Evolutionary conservation across 768 basidiomycete species (phyloP).

Genomic region (Imleria badia): DNA sequence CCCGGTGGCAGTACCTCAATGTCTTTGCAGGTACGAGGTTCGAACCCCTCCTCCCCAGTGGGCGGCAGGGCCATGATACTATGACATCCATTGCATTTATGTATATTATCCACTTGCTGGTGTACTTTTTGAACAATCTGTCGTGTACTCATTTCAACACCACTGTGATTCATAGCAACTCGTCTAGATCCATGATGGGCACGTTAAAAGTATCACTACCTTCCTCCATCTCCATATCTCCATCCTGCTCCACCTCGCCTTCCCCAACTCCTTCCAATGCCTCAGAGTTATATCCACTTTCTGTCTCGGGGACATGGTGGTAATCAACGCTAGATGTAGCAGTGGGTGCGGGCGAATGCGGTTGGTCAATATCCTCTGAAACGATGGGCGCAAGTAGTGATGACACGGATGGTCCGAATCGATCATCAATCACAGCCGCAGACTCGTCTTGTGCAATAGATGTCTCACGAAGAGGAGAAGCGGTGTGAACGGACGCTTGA

Average conservation of each 20-base stretch:
- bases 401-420: constrained; percentile 27
- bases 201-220: constrained; percentile 17
- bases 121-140: neutral
- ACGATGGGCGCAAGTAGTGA: constrained; percentile 25
- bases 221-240: constrained; percentile 25
- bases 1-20: neutral
- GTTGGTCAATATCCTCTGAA: constrained; percentile 33
- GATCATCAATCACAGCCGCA: constrained; percentile 24
- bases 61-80: constrained; percentile 23
- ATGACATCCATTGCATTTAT: neutral
- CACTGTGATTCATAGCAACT: constrained; percentile 19
- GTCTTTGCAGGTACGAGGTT: constrained; percentile 41
- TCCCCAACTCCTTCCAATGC: constrained; percentile 31
- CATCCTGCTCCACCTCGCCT: constrained; percentile 26
- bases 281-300: constrained; percentile 61
- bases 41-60: constrained; percentile 45
- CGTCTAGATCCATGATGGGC: constrained; percentile 31
- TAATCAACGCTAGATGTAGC: constrained; percentile 49
- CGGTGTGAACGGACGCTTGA: constrained; percentile 22
- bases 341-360: constrained; percentile 52
- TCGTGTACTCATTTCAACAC: neutral
- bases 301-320: constrained; percentile 38
- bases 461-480: constrained; percentile 29
- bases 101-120: neutral
- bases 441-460: constrained; percentile 31